Percentiles rank a stretch among this genome's conserved stretches.
Conservation (phyloP, 1,284 basidiomycete genomes). For the Anthracocystis panici-leucophaei region DNA sequence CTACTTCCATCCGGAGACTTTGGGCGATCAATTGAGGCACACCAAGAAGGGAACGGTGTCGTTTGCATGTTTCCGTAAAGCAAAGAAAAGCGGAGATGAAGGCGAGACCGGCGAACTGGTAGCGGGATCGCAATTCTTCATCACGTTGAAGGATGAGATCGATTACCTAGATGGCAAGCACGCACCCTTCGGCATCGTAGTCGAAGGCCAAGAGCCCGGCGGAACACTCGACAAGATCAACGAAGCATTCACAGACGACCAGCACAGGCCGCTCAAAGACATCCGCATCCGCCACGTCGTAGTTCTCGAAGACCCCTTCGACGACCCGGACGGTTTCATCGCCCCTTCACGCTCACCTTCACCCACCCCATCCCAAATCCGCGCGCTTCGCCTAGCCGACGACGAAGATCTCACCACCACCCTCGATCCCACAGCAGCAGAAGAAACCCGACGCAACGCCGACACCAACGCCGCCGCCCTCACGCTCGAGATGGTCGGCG, state of each 20-base stretch:
- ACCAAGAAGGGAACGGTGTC: conserved; percentile 84
- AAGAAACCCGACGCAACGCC: conserved; percentile 80
- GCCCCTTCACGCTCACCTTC: conserved; percentile 82
- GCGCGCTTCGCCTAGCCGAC: conserved; percentile 78
- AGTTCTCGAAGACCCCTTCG: conserved; percentile 93
- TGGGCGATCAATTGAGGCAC: conserved; percentile 81
- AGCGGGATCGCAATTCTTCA: conserved; percentile 95
- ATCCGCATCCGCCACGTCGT: conserved; percentile 87
- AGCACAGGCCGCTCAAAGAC: conserved; percentile 90
- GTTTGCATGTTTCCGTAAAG: conserved; percentile 65
- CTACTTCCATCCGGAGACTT: conserved; percentile 85
- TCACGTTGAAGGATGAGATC: conserved; percentile 89
- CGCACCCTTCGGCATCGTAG: conserved; percentile 92
- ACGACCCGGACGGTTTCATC: conserved; percentile 77
- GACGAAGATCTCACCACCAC: conserved; percentile 70
- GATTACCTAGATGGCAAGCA: conserved; percentile 97
- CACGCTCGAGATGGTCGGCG: conserved; percentile 98
- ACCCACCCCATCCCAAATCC: conserved; percentile 68
- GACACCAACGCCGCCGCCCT: conserved; percentile 92
- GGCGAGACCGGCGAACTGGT: conserved; percentile 76
- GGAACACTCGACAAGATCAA: conserved; percentile 89
- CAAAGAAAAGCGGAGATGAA: conserved; percentile 70
- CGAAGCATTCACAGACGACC: conserved; percentile 87
- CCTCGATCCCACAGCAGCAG: conserved; percentile 84
- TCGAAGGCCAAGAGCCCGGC: conserved; percentile 83